These are phyloP conservation scores for Lasiosphaeria ovina DNA, from an alignment of 495 filamentous ascomycete species.

Conservation along the genomic window DNA sequence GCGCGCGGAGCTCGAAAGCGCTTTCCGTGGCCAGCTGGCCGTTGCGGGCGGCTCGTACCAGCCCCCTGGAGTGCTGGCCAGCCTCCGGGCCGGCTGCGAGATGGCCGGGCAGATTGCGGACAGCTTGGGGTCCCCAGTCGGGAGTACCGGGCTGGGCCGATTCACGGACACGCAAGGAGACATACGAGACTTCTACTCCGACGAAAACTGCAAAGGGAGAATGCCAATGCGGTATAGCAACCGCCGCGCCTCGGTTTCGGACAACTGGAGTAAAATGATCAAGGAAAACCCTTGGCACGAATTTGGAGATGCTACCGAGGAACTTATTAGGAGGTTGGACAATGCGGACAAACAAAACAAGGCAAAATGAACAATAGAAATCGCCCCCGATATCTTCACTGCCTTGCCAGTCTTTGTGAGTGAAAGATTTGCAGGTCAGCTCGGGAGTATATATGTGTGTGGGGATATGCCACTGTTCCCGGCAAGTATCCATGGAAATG, in stretches of 20 bases:
- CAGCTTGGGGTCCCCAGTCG: not conserved
- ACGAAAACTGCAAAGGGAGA: too few species aligned
- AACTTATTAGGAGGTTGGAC: too few species aligned
- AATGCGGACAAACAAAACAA: not conserved
- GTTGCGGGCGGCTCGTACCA: constrained; percentile 80
- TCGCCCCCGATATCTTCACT: too few species aligned
- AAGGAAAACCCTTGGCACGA: not conserved
- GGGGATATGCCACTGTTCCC: too few species aligned
- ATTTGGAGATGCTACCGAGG: not conserved
- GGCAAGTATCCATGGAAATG: too few species aligned
- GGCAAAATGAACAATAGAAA: not conserved
- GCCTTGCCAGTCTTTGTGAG: too few species aligned
- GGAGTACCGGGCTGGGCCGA: constrained; percentile 2
- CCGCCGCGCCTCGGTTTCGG: constrained; percentile 8
- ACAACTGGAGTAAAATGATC: not conserved
- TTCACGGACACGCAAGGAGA: not conserved
- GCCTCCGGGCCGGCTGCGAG: constrained; percentile 42
- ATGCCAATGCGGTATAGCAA: constrained; percentile 12
- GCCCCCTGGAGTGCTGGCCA: constrained; percentile 36
- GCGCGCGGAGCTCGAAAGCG: constrained; percentile 50
- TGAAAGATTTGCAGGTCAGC: too few species aligned
- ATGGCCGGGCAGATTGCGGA: constrained; percentile 15
- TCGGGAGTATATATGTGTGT: too few species aligned
- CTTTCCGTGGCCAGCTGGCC: constrained; percentile 62
- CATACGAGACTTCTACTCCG: too few species aligned